Percentiles rank a stretch among this genome's conserved stretches.
These are phyloP conservation scores for Dianthus caryophyllus DNA, from an alignment of 148 eudicot species.

Conservation along the genomic window DNA sequence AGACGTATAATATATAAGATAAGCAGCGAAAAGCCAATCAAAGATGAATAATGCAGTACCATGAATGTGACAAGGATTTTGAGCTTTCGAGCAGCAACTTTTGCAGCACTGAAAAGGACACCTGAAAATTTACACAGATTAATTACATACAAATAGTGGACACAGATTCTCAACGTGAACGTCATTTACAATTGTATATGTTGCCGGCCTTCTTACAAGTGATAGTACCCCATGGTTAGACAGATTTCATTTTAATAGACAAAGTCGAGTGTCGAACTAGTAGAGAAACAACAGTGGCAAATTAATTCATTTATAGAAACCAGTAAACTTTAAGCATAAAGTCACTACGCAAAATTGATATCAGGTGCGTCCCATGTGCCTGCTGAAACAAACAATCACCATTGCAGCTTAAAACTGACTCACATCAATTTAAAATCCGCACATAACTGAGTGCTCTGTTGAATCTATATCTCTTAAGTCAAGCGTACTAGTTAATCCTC, in stretches of 20 bases:
- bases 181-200: not conserved
- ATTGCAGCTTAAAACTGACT: too few relatives aligned
- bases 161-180: slow-evolving; percentile 6
- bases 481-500: too few relatives aligned
- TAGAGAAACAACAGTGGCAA: too few relatives aligned
- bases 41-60: slow-evolving; percentile 23
- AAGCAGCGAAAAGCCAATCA: not conserved
- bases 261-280: not conserved
- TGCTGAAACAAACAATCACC: too few relatives aligned
- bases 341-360: too few relatives aligned
- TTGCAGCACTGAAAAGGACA: slow-evolving; percentile 48
- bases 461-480: too few relatives aligned
- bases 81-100: slow-evolving; percentile 51
- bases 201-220: not conserved
- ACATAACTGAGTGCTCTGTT: too few relatives aligned
- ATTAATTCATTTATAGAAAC: too few relatives aligned
- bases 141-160: slow-evolving; percentile 12
- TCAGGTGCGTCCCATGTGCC: too few relatives aligned
- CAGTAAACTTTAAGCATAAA: too few relatives aligned
- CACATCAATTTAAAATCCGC: too few relatives aligned
- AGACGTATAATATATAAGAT: not conserved
- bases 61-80: slow-evolving; percentile 47
- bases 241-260: not conserved
- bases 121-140: slow-evolving; percentile 20
- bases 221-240: not conserved